Evolutionary conservation across 306 rosid genomes (phyloP).

Genomic region (Castanospermum australe): DNA sequence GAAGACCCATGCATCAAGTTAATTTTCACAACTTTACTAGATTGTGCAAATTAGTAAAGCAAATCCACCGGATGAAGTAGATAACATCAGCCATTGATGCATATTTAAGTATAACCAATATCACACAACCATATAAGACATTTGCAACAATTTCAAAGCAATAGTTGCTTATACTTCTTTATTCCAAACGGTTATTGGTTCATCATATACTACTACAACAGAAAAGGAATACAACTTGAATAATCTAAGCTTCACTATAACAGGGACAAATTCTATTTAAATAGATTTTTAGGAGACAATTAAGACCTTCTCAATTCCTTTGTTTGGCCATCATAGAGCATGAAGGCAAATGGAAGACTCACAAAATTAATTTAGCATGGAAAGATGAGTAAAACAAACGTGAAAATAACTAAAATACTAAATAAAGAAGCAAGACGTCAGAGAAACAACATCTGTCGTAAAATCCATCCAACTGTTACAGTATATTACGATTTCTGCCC

Average conservation of each 20-base stretch:
- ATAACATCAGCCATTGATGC: not conserved
- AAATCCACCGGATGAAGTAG: conserved; percentile 13
- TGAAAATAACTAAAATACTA: not conserved
- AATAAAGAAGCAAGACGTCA: not conserved
- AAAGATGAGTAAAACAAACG: not conserved
- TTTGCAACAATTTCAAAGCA: not conserved
- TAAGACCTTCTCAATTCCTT: not conserved
- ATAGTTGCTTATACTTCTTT: not conserved
- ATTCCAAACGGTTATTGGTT: not conserved
- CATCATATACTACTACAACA: not conserved
- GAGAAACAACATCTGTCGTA: conserved; percentile 7
- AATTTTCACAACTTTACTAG: conserved; percentile 21
- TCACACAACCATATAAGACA: conserved; percentile 10
- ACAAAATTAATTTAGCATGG: not conserved
- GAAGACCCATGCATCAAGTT: conserved; percentile 19
- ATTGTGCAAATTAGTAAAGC: not conserved
- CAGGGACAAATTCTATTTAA: not conserved
- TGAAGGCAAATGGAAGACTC: conserved; percentile 13
- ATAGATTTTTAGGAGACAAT: not conserved
- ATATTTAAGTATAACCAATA: not conserved
- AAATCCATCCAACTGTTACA: not conserved
- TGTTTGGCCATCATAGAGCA: not conserved
- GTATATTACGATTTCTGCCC: not conserved
- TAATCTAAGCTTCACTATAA: conserved; percentile 6
- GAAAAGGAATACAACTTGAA: conserved; percentile 8